These are phyloP conservation scores for Chalaropsis thielavioides DNA, from an alignment of 2,329 filamentous ascomycete species.

Conservation along the genomic window DNA sequence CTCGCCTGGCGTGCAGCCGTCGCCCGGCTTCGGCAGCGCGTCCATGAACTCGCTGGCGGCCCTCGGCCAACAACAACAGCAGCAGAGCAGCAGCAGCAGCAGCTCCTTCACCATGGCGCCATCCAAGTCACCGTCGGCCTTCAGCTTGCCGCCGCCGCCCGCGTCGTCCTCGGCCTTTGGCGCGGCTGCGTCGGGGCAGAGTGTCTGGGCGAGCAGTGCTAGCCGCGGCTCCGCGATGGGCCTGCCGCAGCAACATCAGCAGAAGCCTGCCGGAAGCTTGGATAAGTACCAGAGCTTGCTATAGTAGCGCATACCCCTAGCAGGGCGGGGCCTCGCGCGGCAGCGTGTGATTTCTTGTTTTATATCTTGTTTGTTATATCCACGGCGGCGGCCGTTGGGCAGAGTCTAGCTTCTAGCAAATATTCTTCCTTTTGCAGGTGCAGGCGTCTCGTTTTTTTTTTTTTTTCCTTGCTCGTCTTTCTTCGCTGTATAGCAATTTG, in stretches of 20 bases:
- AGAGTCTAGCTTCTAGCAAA: not conserved
- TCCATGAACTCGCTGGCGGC: slow-evolving; percentile 36
- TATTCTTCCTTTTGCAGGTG: not conserved
- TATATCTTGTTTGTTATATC: not conserved
- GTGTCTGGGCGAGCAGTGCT: slow-evolving; percentile 17
- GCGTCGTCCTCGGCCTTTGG: slow-evolving; percentile 19
- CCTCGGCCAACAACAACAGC: slow-evolving; percentile 30
- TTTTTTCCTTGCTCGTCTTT: not conserved
- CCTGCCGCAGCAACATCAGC: slow-evolving; percentile 21
- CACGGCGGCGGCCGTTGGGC: not conserved
- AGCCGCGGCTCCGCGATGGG: slow-evolving; percentile 21
- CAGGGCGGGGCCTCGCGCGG: not conserved
- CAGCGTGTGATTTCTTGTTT: not conserved
- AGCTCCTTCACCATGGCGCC: slow-evolving; percentile 43
- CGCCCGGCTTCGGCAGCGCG: slow-evolving; percentile 23
- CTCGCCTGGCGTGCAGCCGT: not conserved
- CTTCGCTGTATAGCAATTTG: not conserved
- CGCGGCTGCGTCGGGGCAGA: not conserved
- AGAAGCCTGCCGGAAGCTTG: slow-evolving; percentile 37
- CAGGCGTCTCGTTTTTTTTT: not conserved
- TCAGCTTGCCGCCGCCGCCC: slow-evolving; percentile 36
- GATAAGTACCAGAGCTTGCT: slow-evolving; percentile 56
- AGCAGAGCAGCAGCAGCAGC: slow-evolving; percentile 14
- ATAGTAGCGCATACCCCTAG: slow-evolving; percentile 23
- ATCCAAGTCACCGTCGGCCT: slow-evolving; percentile 29